A percentile compares a stretch with the other conserved stretches of the same genome.
Conservation (phyloP, 2,329 filamentous ascomycete genomes). For the Cucurbitaria berberidis region DNA sequence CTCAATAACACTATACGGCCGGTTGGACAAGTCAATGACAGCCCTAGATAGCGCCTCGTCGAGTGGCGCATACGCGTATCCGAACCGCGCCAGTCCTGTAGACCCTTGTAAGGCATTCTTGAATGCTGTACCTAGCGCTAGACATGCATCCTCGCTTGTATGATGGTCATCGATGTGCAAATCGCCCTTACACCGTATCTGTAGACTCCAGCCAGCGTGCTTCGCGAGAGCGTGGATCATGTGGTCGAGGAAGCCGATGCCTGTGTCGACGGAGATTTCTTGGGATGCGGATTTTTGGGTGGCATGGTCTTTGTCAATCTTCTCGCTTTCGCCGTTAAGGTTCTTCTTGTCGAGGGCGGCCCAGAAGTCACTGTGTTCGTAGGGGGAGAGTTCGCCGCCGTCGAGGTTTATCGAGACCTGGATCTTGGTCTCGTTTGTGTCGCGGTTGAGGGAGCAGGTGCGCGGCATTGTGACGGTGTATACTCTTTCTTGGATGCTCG, state of each 20-base stretch:
- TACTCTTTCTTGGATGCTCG: not conserved
- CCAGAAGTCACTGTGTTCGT: conserved; percentile 51
- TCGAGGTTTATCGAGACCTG: conserved; percentile 91
- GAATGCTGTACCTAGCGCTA: conserved; percentile 88
- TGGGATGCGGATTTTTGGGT: conserved; percentile 84
- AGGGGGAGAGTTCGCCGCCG: conserved; percentile 71
- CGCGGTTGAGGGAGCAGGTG: conserved; percentile 79
- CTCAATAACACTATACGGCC: conserved; percentile 83
- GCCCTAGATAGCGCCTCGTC: conserved; percentile 94
- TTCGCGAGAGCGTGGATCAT: conserved; percentile 98
- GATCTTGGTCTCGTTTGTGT: conserved; percentile 99
- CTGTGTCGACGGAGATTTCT: conserved; percentile 85
- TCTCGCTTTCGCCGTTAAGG: conserved; percentile 40
- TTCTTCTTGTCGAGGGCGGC: conserved; percentile 54
- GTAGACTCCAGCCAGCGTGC: conserved; percentile 92
- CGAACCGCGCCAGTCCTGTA: conserved; percentile 86
- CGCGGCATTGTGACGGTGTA: conserved; percentile 54
- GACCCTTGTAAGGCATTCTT: conserved; percentile 77
- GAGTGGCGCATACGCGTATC: conserved; percentile 87
- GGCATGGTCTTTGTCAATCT: conserved; percentile 69
- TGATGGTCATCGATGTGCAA: conserved; percentile 98
- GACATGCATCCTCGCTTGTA: conserved; percentile 93
- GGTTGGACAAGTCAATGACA: conserved; percentile 92
- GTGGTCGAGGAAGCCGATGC: conserved; percentile 97
- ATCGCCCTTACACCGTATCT: conserved; percentile 83